phyloP scores from a whole-genome alignment of 352 stramenopile species.

The Pythium phragmitis region DNA sequence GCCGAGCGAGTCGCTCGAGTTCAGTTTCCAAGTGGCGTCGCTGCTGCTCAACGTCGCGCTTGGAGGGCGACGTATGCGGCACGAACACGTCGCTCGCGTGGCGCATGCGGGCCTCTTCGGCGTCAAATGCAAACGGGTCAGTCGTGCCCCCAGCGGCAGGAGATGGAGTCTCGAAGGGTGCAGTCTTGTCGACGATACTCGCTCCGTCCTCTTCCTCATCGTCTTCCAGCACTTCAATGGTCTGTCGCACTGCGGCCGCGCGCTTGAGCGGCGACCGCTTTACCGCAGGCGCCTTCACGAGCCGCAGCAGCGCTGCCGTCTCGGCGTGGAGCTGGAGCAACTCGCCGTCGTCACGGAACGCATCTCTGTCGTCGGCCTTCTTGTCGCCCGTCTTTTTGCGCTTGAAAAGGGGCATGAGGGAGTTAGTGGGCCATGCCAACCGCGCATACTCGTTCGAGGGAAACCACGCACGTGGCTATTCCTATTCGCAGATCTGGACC shows the following conservation, averaged over 20 bases:
- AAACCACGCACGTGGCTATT: neutral
- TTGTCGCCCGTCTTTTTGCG: constrained; percentile 33
- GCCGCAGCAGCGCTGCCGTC: constrained; percentile 52
- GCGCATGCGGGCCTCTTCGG: constrained; percentile 57
- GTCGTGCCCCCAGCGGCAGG: no score
- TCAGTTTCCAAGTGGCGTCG: constrained; percentile 36
- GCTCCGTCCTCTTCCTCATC: constrained; percentile 28
- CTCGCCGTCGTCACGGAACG: constrained; percentile 46
- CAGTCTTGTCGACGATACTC: neutral
- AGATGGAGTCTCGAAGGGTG: neutral
- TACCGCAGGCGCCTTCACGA: constrained; percentile 44
- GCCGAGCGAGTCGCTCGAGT: constrained; percentile 36
- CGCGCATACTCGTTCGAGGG: neutral
- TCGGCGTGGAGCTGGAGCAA: constrained; percentile 63
- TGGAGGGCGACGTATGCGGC: constrained; percentile 28
- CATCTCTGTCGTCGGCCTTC: constrained; percentile 23
- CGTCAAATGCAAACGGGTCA: constrained; percentile 51
- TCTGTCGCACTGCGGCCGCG: constrained; percentile 33
- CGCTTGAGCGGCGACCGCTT: constrained; percentile 27
- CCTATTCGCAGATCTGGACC: neutral
- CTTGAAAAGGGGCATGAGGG: constrained; percentile 34
- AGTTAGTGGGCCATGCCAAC: neutral
- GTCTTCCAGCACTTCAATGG: constrained; percentile 64
- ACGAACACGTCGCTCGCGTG: constrained; percentile 60
- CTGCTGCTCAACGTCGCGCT: constrained; percentile 42